phyloP scores from a whole-genome alignment of 495 filamentous ascomycete genomes.

The Penicillium taxi region DNA sequence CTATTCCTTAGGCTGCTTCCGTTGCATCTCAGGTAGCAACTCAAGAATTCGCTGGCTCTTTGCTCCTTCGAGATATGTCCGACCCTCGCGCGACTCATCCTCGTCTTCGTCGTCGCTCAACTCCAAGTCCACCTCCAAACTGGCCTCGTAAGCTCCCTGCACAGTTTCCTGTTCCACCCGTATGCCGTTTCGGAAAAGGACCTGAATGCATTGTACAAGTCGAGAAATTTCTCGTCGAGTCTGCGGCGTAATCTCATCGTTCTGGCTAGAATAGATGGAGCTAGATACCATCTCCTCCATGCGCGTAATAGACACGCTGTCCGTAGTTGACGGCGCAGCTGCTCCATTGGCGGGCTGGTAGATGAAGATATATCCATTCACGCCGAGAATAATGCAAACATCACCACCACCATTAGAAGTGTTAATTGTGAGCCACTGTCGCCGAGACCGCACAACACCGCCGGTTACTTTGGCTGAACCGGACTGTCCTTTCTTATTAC shows the following conservation, averaged over 20 bases:
- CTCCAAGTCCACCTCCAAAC: conserved; percentile 61
- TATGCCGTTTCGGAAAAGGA: conserved; percentile 70
- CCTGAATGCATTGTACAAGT: conserved; percentile 66
- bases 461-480: conserved; percentile 27
- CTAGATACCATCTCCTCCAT: conserved; percentile 71
- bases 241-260: conserved; percentile 65
- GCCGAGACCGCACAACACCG: conserved; percentile 69
- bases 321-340: conserved; percentile 36
- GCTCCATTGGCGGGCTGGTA: conserved; percentile 61
- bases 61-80: conserved; percentile 65
- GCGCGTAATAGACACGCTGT: conserved; percentile 59
- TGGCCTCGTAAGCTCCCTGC: conserved; percentile 69
- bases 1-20: conserved; percentile 4
- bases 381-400: conserved; percentile 81
- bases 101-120: conserved; percentile 40
- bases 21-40: conserved; percentile 31
- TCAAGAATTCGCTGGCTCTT: conserved; percentile 58
- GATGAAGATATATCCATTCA: conserved; percentile 96
- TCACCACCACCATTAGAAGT: conserved; percentile 62
- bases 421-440: conserved; percentile 79
- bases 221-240: conserved; percentile 85
- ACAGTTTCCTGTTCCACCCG: conserved; percentile 91
- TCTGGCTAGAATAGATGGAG: conserved; percentile 83
- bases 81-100: conserved; percentile 34
- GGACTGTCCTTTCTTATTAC: conserved; percentile 25